phyloP scores from a whole-genome alignment of 176 grass and related monocot genomes.

The Lolium rigidum region DNA sequence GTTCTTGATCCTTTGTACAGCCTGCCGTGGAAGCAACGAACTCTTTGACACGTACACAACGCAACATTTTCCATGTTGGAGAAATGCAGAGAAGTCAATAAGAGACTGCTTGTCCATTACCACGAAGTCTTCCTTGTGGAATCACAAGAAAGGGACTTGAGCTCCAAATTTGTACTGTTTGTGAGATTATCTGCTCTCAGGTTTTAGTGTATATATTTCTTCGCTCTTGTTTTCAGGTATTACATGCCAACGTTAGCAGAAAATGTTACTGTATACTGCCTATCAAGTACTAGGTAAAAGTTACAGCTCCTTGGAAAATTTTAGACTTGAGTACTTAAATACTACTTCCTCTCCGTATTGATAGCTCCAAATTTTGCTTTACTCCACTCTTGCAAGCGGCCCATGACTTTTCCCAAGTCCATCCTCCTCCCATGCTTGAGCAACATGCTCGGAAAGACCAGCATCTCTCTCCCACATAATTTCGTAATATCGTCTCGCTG shows the following conservation, averaged over 20 bases:
- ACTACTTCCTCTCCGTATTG: neutral
- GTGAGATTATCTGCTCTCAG: neutral
- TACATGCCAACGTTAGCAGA: neutral
- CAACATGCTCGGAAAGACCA: no score
- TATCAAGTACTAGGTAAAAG: neutral
- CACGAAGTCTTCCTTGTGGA: slow-evolving; percentile 4
- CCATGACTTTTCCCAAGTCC: no score
- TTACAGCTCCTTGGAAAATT: neutral
- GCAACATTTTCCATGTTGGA: neutral
- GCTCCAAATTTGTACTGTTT: neutral
- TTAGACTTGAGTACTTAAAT: neutral
- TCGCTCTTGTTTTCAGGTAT: neutral
- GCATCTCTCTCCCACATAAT: no score
- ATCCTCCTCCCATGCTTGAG: no score
- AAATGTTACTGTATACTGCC: neutral
- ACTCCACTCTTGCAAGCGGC: no score
- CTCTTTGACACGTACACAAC: slow-evolving; percentile 7
- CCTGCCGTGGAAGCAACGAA: slow-evolving; percentile 3
- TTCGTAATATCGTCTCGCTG: no score
- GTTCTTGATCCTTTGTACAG: neutral
- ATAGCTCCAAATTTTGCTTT: no score
- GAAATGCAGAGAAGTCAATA: neutral
- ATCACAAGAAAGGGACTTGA: slow-evolving; percentile 33
- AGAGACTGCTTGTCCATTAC: neutral
- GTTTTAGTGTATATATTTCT: neutral